Evolutionary conservation across 164 flowering plant species (phyloP), one percentile per base, ranked within the genome.

Genomic region (Platanus orientalis): DNA sequence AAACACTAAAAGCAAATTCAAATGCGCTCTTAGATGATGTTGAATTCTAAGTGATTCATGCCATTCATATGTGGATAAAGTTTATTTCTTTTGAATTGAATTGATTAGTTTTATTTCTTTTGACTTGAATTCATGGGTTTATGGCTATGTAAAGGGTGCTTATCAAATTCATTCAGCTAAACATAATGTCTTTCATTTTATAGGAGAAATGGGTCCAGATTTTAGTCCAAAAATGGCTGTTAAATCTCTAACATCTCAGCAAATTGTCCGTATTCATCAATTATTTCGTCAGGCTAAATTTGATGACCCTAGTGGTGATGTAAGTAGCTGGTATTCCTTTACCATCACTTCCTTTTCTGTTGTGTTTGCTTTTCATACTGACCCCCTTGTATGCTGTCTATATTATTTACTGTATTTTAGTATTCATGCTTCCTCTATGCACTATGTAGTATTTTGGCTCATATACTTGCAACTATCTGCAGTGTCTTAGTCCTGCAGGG

Each of bases 401-500:
- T 26, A 48, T 50, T 23, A 20, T 44, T 9, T 59, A 12, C 21
- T 45, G 54, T 56, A 24, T 48, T 27, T 4, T 54, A 52, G 32
- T 7, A 26, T 23, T 55, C 58, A 36, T 57, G 7, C 23, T 20
- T 34, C 21, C 44, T 4, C 45, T 28, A 21, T 45, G 21, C 9
- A 53, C 64, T 9, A 44, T 57, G n/a, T 42, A 44, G 13, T 63
- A 26, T 13, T 30, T 47, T 55, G 30, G 40, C 7, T 2, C 39
- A 27, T 56, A n/a, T 24, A 40, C 20, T 23, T 27, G 12, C 42
- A 57, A 28, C 61, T 52, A 12, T 60, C 67, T 80, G 69, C 81
- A 94, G 99, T 89, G 96, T 79, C 94, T 94, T 58, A 94, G 97
- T 79, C 99, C 97, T 78, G 97, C 99, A 21, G 99, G 96, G 44